These are phyloP conservation scores for Naematelia encephala DNA, from an alignment of 768 basidiomycete genomes.

Conservation along the genomic window DNA sequence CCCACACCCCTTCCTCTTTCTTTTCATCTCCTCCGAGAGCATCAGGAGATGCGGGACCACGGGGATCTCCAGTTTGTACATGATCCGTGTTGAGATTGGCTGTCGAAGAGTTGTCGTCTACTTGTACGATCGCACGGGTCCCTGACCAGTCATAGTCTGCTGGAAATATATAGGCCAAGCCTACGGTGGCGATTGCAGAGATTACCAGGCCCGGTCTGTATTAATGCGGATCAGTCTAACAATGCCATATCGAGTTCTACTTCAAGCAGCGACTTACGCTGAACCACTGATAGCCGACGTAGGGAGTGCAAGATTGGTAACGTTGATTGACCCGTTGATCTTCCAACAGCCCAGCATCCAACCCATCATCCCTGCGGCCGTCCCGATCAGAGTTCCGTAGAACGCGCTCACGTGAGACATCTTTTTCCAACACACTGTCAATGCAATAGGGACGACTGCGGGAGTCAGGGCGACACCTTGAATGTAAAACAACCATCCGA, in stretches of 20 bases:
- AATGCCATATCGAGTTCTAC: no score
- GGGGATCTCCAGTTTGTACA: neutral
- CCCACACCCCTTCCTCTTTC: neutral
- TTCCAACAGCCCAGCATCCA: conserved; percentile 27
- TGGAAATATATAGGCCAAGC: conserved; percentile 18
- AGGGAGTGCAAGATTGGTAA: conserved; percentile 23
- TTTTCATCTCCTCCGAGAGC: conserved; percentile 9
- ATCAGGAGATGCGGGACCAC: neutral
- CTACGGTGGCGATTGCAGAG: conserved; percentile 17
- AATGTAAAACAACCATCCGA: conserved; percentile 43
- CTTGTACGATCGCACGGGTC: conserved; percentile 26
- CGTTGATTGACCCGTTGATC: conserved; percentile 27
- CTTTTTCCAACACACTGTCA: conserved; percentile 20
- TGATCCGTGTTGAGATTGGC: conserved; percentile 2
- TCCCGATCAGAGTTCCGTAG: conserved; percentile 26
- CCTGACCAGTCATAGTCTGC: conserved; percentile 22
- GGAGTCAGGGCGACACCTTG: conserved; percentile 25
- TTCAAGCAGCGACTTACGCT: conserved; percentile 11
- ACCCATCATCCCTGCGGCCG: conserved; percentile 17
- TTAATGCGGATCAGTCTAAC: neutral
- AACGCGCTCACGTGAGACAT: conserved; percentile 17
- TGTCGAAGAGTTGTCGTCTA: conserved; percentile 15
- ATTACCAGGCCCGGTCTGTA: conserved; percentile 24
- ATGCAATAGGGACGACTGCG: conserved; percentile 26
- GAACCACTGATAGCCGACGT: conserved; percentile 26